These are phyloP conservation scores for Fraxinus paxiana DNA, from an alignment of 305 asterid species.

Conservation along the genomic window DNA sequence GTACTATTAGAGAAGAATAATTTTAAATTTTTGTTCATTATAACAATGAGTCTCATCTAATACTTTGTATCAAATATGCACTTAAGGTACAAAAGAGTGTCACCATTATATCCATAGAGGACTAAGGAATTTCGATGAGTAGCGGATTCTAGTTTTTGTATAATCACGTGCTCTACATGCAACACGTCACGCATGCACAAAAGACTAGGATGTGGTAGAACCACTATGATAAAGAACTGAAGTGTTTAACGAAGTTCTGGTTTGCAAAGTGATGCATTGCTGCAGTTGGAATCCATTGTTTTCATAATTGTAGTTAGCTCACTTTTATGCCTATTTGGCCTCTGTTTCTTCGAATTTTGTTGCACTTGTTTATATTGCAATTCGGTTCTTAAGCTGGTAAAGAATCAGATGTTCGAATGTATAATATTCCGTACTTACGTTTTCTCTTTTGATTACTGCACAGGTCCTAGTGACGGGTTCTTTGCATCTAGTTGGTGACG, in stretches of 20 bases:
- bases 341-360: background rate
- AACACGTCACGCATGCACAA: background rate
- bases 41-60: background rate
- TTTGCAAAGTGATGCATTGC: background rate
- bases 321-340: background rate
- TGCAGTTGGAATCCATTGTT: background rate
- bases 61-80: background rate
- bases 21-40: background rate
- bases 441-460: slow-evolving; percentile 13
- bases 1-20: background rate
- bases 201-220: background rate
- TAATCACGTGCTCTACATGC: background rate
- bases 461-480: slow-evolving; percentile 92
- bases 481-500: slow-evolving; percentile 78
- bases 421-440: background rate
- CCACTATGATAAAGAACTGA: background rate
- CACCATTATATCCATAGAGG: background rate
- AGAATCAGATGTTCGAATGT: background rate
- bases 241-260: background rate
- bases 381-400: background rate
- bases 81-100: background rate
- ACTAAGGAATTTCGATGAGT: background rate
- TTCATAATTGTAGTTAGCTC: background rate
- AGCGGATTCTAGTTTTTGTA: background rate
- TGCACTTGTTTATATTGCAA: background rate